Evolutionary conservation across 129 eudicot species (phyloP).

Genomic region (Gnaphalium uliginosum): DNA sequence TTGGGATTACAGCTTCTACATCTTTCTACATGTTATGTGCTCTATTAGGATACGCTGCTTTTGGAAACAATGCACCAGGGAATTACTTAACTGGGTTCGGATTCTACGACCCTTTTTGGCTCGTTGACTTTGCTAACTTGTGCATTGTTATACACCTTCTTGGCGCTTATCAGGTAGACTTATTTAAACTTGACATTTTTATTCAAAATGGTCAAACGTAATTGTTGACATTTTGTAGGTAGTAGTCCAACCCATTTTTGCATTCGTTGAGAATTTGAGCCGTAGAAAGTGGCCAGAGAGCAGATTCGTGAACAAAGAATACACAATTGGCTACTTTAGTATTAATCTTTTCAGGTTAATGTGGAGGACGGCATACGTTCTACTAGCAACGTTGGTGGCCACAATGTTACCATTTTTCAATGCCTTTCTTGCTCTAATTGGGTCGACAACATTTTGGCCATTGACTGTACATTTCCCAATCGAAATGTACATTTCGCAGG

Average conservation of each 20-base stretch:
- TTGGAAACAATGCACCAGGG: conserved; percentile 70
- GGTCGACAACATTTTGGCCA: conserved; percentile 64
- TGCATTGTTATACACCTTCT: conserved; percentile 62
- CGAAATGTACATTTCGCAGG: conserved; percentile 59
- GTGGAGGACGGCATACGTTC: conserved; percentile 64
- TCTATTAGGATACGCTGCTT: conserved; percentile 61
- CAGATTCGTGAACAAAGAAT: conserved; percentile 40
- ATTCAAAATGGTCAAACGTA: background rate
- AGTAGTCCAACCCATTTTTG: conserved; percentile 52
- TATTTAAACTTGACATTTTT: no score
- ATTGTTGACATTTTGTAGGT: conserved; percentile 35
- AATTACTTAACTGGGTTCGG: conserved; percentile 40
- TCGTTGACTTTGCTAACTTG: conserved; percentile 55
- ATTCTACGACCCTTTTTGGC: conserved; percentile 72
- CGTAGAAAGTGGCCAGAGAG: conserved; percentile 47
- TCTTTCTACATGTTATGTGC: conserved; percentile 59
- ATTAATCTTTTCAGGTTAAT: conserved; percentile 49
- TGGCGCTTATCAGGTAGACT: conserved; percentile 72
- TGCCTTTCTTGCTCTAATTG: conserved; percentile 58
- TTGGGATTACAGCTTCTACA: conserved; percentile 46
- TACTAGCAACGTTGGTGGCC: conserved; percentile 44
- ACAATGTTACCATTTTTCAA: conserved; percentile 70
- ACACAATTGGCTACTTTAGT: conserved; percentile 27
- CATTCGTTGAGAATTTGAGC: conserved; percentile 48
- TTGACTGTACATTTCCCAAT: conserved; percentile 39